A percentile compares a stretch with the other conserved stretches of the same genome.
phyloP scores from a whole-genome alignment of 2,329 filamentous ascomycete genomes.

The Chalara sp. region DNA sequence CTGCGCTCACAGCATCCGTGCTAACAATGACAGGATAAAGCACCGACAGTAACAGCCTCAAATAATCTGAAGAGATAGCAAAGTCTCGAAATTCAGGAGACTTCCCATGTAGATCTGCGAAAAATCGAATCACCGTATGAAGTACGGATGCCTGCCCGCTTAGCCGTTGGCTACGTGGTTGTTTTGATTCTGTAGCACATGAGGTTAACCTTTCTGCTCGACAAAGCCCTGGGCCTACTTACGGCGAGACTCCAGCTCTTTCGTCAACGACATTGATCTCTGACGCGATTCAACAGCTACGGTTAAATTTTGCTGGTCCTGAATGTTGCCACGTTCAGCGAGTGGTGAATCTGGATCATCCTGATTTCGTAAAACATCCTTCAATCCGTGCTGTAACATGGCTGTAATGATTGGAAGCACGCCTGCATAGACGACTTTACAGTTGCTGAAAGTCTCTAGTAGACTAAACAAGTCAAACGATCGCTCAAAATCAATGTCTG shows the following conservation, averaged over 20 bases:
- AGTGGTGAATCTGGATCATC: slow-evolving; percentile 51
- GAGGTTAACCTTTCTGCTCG: slow-evolving; percentile 5
- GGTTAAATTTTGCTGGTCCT: slow-evolving; percentile 18
- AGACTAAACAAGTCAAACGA: slow-evolving; percentile 70
- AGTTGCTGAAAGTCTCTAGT: slow-evolving; percentile 63
- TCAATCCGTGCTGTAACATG: slow-evolving; percentile 83
- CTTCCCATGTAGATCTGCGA: slow-evolving; percentile 70
- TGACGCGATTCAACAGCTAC: slow-evolving; percentile 16
- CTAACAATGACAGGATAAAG: slow-evolving; percentile 86
- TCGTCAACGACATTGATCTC: slow-evolving; percentile 60
- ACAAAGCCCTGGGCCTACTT: slow-evolving; percentile 23
- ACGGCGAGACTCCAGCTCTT: slow-evolving; percentile 50
- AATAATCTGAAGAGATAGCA: slow-evolving; percentile 70
- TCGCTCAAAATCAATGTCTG: slow-evolving; percentile 63
- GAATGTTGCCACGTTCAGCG: slow-evolving; percentile 16
- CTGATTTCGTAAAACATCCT: slow-evolving; percentile 58
- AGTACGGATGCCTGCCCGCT: slow-evolving; percentile 59
- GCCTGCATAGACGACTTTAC: slow-evolving; percentile 67
- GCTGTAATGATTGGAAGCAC: slow-evolving; percentile 72
- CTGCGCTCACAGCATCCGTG: slow-evolving; percentile 73
- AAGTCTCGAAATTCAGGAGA: slow-evolving; percentile 80
- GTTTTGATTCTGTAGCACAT: slow-evolving; percentile 27
- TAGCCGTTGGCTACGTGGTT: slow-evolving; percentile 41
- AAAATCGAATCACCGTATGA: slow-evolving; percentile 70
- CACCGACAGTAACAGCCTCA: slow-evolving; percentile 70